Evolutionary conservation across 495 filamentous ascomycete species (phyloP).

Genomic region (Penicillium herquei): DNA sequence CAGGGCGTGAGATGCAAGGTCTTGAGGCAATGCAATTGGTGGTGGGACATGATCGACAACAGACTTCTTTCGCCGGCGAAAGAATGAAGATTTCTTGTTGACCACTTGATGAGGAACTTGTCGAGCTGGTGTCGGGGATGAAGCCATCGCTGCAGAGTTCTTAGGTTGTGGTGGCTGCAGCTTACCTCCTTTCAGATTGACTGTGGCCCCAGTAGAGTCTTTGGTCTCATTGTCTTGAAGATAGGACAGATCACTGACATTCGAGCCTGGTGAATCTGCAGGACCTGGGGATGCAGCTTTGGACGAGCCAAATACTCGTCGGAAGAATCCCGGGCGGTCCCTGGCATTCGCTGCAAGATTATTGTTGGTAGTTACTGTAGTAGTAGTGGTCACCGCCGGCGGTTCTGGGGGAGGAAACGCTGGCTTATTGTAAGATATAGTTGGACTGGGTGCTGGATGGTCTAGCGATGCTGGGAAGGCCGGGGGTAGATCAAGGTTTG

Average conservation of each 20-base stretch:
- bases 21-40: conserved; percentile 46
- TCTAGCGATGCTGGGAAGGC: conserved; percentile 33
- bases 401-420: conserved; percentile 34
- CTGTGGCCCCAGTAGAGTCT: conserved; percentile 19
- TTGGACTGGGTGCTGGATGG: conserved; percentile 50
- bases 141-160: conserved; percentile 23
- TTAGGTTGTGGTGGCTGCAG: conserved; percentile 26
- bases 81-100: conserved; percentile 92
- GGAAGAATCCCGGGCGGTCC: conserved; percentile 86
- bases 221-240: conserved; percentile 30
- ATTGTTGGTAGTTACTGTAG: conserved; percentile 10
- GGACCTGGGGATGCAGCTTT: conserved; percentile 35
- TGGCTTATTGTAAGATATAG: conserved; percentile 53
- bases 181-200: conserved; percentile 22
- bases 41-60: conserved; percentile 54
- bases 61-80: conserved; percentile 89
- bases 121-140: conserved; percentile 34
- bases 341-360: conserved; percentile 33
- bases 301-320: conserved; percentile 73
- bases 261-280: conserved; percentile 18
- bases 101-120: conserved; percentile 55
- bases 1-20: conserved; percentile 25
- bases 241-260: conserved; percentile 21
- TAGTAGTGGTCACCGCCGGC: conserved; percentile 15
- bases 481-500: conserved; percentile 34